phyloP scores from a whole-genome alignment of 768 basidiomycete species.

The Boletus rubropictus region DNA sequence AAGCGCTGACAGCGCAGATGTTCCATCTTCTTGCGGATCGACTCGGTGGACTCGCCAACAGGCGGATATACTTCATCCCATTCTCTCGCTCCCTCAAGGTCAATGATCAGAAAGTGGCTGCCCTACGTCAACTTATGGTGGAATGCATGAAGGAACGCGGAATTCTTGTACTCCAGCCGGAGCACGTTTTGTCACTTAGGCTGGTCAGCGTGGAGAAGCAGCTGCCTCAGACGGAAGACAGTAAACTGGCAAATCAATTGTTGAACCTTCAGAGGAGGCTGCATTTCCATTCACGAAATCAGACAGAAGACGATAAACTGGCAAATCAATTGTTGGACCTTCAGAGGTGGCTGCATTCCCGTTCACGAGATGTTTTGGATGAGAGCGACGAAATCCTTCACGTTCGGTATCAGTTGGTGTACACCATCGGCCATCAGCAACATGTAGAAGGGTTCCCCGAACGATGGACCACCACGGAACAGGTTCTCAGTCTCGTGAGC shows the following conservation, averaged over 20 bases:
- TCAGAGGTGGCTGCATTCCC: constrained; percentile 16
- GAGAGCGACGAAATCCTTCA: constrained; percentile 28
- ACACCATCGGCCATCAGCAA: constrained; percentile 26
- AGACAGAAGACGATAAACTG: not conserved
- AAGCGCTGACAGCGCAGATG: constrained; percentile 41
- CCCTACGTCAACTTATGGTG: constrained; percentile 27
- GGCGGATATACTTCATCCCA: constrained; percentile 41
- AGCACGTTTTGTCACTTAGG: constrained; percentile 46
- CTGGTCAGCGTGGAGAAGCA: constrained; percentile 37
- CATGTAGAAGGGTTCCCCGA: constrained; percentile 28
- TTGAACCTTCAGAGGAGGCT: no score
- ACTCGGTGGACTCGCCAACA: constrained; percentile 38
- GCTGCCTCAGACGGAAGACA: no score
- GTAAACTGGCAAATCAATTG: no score
- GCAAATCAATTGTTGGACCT: constrained; percentile 15
- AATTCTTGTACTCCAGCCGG: constrained; percentile 43
- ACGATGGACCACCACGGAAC: constrained; percentile 29
- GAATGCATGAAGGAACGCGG: constrained; percentile 36
- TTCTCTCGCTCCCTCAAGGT: constrained; percentile 21
- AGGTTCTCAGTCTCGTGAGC: constrained; percentile 19
- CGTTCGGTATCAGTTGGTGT: constrained; percentile 31
- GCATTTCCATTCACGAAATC: no score
- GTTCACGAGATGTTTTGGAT: constrained; percentile 20
- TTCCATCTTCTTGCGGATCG: constrained; percentile 39
- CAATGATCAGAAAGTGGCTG: not conserved